Evolutionary conservation across 192 early-diverging fungal genomes (phyloP).

Genomic region (Coemansia guatemalensis): DNA sequence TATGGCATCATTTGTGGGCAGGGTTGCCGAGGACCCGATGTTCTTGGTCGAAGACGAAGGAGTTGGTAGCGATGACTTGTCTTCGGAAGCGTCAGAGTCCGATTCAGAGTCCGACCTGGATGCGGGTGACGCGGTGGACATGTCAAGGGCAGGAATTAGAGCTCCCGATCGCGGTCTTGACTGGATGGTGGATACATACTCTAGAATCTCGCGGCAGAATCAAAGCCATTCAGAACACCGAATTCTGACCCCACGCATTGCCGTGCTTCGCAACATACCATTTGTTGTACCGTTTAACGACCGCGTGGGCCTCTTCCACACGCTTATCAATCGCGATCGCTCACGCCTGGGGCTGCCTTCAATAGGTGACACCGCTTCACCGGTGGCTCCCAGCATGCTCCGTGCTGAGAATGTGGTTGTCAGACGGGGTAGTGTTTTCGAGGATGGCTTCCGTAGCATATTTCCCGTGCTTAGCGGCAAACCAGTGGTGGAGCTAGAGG

Average conservation of each 20-base stretch:
- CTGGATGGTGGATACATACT: slow-evolving; percentile 57
- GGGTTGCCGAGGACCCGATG: slow-evolving; percentile 48
- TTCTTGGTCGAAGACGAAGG: slow-evolving; percentile 19
- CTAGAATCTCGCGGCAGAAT: slow-evolving; percentile 32
- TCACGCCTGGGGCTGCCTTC: slow-evolving; percentile 20
- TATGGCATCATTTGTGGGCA: slow-evolving; percentile 48
- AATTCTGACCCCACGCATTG: slow-evolving; percentile 42
- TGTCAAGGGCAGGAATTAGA: slow-evolving; percentile 3
- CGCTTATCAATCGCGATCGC: slow-evolving; percentile 70
- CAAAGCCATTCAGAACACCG: slow-evolving; percentile 15
- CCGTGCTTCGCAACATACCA: slow-evolving; percentile 78
- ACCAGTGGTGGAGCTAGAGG: neutral
- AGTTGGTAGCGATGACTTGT: neutral
- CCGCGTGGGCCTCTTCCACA: slow-evolving; percentile 82
- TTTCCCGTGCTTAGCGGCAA: slow-evolving; percentile 56
- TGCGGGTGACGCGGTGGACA: neutral
- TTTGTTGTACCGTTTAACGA: slow-evolving; percentile 92
- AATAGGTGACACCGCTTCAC: slow-evolving; percentile 14
- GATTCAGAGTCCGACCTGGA: slow-evolving; percentile 19
- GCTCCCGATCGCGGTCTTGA: slow-evolving; percentile 36
- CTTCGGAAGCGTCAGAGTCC: slow-evolving; percentile 14
- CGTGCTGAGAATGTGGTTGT: slow-evolving; percentile 56
- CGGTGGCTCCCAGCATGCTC: neutral
- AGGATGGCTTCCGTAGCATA: slow-evolving; percentile 82
- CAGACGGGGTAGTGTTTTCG: slow-evolving; percentile 77